Percentiles rank a stretch among this genome's conserved stretches.
phyloP scores from a whole-genome alignment of 192 early-diverging fungal species.

The Backusella liffmaniae region DNA sequence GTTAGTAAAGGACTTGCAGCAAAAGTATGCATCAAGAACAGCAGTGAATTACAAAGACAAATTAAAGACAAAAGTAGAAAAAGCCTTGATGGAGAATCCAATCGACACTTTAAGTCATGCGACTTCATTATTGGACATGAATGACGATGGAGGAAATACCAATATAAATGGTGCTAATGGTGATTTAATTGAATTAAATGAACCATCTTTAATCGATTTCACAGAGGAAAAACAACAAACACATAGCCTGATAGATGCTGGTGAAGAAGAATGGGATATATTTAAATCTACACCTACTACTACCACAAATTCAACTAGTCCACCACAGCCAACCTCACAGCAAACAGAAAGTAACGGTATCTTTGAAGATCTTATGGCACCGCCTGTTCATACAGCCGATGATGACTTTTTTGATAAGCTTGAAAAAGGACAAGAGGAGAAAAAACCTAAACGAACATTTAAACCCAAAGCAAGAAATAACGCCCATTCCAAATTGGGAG shows the following conservation, averaged over 20 bases:
- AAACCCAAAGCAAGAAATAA: constrained; percentile 5
- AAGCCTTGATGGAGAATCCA: constrained; percentile 42
- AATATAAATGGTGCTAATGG: not conserved
- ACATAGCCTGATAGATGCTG: not conserved
- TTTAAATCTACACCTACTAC: not conserved
- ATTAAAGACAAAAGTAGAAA: constrained; percentile 62
- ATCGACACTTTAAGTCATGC: not conserved
- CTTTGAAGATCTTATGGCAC: not conserved
- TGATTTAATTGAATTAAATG: not conserved
- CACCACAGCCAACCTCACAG: not conserved
- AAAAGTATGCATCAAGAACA: constrained; percentile 75
- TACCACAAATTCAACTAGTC: not conserved
- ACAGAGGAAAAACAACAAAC: not conserved
- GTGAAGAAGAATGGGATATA: not conserved
- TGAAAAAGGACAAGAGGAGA: not conserved
- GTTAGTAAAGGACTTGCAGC: constrained; percentile 68
- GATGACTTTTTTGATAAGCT: constrained; percentile 14
- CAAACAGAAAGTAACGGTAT: not conserved
- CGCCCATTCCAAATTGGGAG: not conserved
- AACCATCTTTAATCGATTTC: not conserved
- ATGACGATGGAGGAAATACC: not conserved
- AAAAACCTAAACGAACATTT: not conserved
- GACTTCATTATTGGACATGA: not conserved
- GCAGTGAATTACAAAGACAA: constrained; percentile 84
- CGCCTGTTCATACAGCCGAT: not conserved